Evolutionary conservation across 345 rosid species (phyloP), one percentile per base, ranked within the genome.

Genomic region (Linum usitatissimum): DNA sequence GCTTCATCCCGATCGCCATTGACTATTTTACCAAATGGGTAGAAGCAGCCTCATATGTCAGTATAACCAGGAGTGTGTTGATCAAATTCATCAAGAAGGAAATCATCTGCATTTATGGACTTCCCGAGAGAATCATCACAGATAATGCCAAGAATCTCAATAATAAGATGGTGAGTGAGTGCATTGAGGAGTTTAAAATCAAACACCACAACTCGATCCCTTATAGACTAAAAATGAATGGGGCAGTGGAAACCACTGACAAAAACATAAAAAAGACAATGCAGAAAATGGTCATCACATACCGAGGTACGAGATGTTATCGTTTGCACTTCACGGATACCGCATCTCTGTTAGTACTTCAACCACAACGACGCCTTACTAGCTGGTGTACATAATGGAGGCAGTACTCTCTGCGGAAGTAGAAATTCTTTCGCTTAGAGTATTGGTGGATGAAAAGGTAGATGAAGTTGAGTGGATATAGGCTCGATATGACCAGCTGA

Each of bases 261-360:
- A 56, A 56, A 18, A 56, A 56, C 28, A 56, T 56, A 4, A 56
- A 56, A 20, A 45, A 48, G 28, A 23, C 2, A 23, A 2, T 23
- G 28, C 28, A 23, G 28, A 23, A 23, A 23, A 23, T 23, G 28
- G 13, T 42, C 49, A 23, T 45, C 6, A 62, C 55, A 6, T 62
- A 62, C 14, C 48, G 28, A 14, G 55, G 65, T 18, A 62, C 17
- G 36, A 62, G 6, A 62, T 62, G 65, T 18, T 62, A 4, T 18
- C 55, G 0, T 62, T 20, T 15, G 54, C 65, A 0, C 18, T 62
- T 1, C 18, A 42, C 28, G 55, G 18, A 1, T 62, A 62, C 5
- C 34, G 55, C 3, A 62, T 34, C 0, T 6, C 38, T 0, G 20
- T 62, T 0, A 30, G 38, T 0, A 62, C 65, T 0, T 45, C 36